These are phyloP conservation scores for Populus nigra DNA, from an alignment of 345 rosid species.

Conservation along the genomic window DNA sequence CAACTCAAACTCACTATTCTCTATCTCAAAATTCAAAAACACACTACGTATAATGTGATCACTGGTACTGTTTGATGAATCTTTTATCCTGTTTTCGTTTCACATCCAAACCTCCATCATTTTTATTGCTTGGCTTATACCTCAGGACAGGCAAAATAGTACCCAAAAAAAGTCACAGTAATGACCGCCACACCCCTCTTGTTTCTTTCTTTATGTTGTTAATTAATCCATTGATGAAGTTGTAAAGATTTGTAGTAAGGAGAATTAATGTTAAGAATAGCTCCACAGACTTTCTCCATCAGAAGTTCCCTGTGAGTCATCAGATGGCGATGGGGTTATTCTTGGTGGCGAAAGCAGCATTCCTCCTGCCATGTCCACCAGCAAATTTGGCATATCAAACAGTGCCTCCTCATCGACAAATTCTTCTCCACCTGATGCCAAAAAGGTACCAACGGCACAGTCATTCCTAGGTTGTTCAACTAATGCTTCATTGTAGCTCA, in stretches of 20 bases:
- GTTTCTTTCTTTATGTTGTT: not conserved
- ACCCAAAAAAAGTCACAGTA: not conserved
- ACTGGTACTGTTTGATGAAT: not conserved
- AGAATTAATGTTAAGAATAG: constrained; percentile 22
- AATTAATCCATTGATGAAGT: not conserved
- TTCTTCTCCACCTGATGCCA: constrained; percentile 7
- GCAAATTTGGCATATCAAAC: constrained; percentile 72
- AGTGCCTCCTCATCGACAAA: constrained; percentile 77
- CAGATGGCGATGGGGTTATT: constrained; percentile 46
- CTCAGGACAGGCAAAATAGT: not conserved
- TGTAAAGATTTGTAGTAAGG: not conserved
- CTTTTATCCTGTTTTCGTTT: not conserved
- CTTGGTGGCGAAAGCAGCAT: constrained; percentile 84
- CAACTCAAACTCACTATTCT: not conserved
- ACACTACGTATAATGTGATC: not conserved
- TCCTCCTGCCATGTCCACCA: constrained; percentile 92
- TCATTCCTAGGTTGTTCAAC: not conserved
- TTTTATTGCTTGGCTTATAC: not conserved
- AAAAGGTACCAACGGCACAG: not conserved
- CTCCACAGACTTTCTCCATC: constrained; percentile 72
- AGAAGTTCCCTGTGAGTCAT: constrained; percentile 59
- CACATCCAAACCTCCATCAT: not conserved
- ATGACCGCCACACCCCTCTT: constrained; percentile 2
- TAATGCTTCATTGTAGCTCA: constrained; percentile 1
- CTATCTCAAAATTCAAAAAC: not conserved